These are phyloP conservation scores for Saitozyma podzolica DNA, from an alignment of 768 basidiomycete genomes.

Conservation along the genomic window DNA sequence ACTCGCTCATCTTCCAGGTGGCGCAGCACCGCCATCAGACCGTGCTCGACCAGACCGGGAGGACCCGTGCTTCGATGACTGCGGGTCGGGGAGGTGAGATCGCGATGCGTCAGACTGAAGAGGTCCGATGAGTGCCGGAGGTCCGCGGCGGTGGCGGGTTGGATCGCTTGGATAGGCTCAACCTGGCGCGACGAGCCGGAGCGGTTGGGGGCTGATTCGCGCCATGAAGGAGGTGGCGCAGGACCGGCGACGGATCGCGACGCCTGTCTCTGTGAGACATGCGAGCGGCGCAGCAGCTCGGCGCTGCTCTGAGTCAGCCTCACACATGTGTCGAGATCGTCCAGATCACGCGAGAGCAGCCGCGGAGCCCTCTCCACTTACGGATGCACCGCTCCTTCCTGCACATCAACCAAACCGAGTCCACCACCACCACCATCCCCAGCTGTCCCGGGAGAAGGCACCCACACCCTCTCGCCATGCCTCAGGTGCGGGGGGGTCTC, in stretches of 20 bases:
- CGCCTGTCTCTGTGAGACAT: constrained; percentile 22
- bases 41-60: constrained; percentile 22
- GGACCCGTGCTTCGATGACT: neutral
- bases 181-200: too few relatives aligned
- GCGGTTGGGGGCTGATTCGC: neutral
- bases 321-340: too few relatives aligned
- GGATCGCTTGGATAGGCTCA: too few relatives aligned
- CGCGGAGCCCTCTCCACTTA: constrained; percentile 8
- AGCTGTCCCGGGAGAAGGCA: too few relatives aligned
- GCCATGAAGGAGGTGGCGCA: constrained; percentile 37
- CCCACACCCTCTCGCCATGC: too few relatives aligned
- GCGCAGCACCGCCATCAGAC: constrained; percentile 24
- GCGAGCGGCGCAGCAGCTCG: constrained; percentile 24
- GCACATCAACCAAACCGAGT: constrained; percentile 15
- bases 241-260: constrained; percentile 32
- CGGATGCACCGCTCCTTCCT: constrained; percentile 32
- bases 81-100: too few relatives aligned
- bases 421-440: constrained; percentile 5
- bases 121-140: too few relatives aligned
- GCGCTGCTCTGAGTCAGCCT: constrained; percentile 14
- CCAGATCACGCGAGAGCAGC: too few relatives aligned
- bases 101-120: too few relatives aligned
- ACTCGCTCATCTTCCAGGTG: constrained; percentile 25
- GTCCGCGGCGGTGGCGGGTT: too few relatives aligned
- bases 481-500: too few relatives aligned